These are phyloP conservation scores for Theileria parva DNA, from an alignment of 169 alveolate genomes.

Conservation along the genomic window DNA sequence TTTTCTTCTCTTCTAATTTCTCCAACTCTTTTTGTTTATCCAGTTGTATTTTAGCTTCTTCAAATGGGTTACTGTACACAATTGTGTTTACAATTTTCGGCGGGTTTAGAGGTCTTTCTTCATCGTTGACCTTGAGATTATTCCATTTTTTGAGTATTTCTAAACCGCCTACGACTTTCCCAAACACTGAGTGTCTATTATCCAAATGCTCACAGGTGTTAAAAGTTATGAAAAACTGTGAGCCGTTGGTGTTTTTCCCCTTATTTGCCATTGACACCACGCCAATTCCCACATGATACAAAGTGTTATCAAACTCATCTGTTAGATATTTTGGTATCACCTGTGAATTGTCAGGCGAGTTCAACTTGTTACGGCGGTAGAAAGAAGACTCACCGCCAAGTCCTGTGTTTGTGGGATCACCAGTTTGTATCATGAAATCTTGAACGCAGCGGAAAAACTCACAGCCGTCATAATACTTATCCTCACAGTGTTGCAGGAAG, in stretches of 20 bases:
- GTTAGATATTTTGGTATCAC: slow-evolving; percentile 59
- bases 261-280: slow-evolving; percentile 67
- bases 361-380: slow-evolving; percentile 8
- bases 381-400: slow-evolving; percentile 91
- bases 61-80: slow-evolving; percentile 63
- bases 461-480: slow-evolving; percentile 82
- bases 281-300: slow-evolving; percentile 61
- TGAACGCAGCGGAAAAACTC: slow-evolving; percentile 91
- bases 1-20: slow-evolving; percentile 6
- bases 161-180: slow-evolving; percentile 64
- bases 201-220: slow-evolving; percentile 91
- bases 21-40: neutral
- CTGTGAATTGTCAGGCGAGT: too few relatives aligned
- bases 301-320: slow-evolving; percentile 66
- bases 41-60: slow-evolving; percentile 26
- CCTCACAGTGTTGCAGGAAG: slow-evolving; percentile 77
- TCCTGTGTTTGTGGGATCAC: slow-evolving; percentile 95
- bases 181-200: slow-evolving; percentile 83
- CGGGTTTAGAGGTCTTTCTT: slow-evolving; percentile 65
- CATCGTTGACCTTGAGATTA: slow-evolving; percentile 55
- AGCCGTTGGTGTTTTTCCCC: slow-evolving; percentile 84
- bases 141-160: slow-evolving; percentile 55
- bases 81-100: slow-evolving; percentile 46
- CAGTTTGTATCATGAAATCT: slow-evolving; percentile 94
- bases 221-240: slow-evolving; percentile 92